These are phyloP conservation scores for Boletus semigastroideus DNA, from an alignment of 1,284 basidiomycete species.

Conservation along the genomic window DNA sequence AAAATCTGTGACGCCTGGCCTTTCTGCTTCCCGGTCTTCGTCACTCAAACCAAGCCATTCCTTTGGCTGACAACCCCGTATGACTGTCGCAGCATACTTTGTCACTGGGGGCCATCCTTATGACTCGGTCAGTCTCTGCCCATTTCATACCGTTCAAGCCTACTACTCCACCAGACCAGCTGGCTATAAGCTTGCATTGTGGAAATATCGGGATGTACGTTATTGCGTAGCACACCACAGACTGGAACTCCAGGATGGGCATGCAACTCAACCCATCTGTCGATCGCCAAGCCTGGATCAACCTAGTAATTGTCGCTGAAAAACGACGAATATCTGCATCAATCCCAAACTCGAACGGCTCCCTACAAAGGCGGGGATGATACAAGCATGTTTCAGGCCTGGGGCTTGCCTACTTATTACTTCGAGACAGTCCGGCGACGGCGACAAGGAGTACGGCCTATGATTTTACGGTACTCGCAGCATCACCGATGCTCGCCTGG, in stretches of 20 bases:
- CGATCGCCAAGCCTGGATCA: constrained; percentile 21
- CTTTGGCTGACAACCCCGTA: too few relatives aligned
- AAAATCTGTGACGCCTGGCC: too few relatives aligned
- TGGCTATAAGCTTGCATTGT: constrained; percentile 20
- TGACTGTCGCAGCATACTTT: too few relatives aligned
- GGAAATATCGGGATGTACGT: constrained; percentile 14
- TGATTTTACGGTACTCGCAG: constrained; percentile 21
- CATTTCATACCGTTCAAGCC: too few relatives aligned
- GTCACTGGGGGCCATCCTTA: too few relatives aligned
- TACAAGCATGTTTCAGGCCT: constrained; percentile 5
- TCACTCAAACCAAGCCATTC: too few relatives aligned
- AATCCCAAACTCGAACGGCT: constrained; percentile 14
- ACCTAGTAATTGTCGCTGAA: constrained; percentile 18
- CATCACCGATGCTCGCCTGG: constrained; percentile 22
- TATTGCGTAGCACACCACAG: constrained; percentile 18
- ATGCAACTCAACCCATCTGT: constrained; percentile 15
- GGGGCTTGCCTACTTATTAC: constrained; percentile 20
- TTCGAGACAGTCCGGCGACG: neutral
- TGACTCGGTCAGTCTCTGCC: too few relatives aligned
- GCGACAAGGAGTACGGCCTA: constrained; percentile 14
- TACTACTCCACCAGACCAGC: constrained; percentile 6
- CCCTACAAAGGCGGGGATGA: constrained; percentile 15
- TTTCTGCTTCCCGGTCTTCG: too few relatives aligned
- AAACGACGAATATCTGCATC: constrained; percentile 12
- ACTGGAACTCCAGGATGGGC: constrained; percentile 18